These are phyloP conservation scores for Coemansia sp. DNA, from an alignment of 192 early-diverging fungal genomes.

Conservation along the genomic window DNA sequence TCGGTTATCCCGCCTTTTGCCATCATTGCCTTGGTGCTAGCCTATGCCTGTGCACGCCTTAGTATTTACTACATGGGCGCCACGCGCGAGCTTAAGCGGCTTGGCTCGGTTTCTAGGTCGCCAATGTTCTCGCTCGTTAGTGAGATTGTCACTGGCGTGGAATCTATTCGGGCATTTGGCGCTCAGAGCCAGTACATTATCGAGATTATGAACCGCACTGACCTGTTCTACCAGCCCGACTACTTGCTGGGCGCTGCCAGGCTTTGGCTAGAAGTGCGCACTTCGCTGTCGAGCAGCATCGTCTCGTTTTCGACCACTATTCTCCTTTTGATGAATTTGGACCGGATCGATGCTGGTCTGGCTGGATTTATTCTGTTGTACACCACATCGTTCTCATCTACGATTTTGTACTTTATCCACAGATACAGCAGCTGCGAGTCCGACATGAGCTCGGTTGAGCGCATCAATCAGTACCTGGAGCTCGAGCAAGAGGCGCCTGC, in stretches of 20 bases:
- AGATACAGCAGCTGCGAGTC: slow-evolving; percentile 76
- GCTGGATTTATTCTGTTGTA: slow-evolving; percentile 84
- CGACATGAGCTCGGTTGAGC: slow-evolving; percentile 81
- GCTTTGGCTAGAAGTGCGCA: slow-evolving; percentile 78
- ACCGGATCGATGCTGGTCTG: slow-evolving; percentile 68
- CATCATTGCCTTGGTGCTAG: slow-evolving; percentile 61
- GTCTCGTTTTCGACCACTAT: slow-evolving; percentile 67
- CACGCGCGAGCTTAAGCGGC: slow-evolving; percentile 80
- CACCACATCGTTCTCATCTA: slow-evolving; percentile 76
- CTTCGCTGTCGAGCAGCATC: slow-evolving; percentile 67
- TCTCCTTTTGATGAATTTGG: slow-evolving; percentile 56
- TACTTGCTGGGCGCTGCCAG: slow-evolving; percentile 77
- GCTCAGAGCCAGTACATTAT: slow-evolving; percentile 50
- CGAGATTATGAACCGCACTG: slow-evolving; percentile 53
- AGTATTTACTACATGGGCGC: slow-evolving; percentile 65
- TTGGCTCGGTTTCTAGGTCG: slow-evolving; percentile 67
- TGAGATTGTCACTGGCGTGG: slow-evolving; percentile 67
- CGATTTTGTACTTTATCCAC: slow-evolving; percentile 78
- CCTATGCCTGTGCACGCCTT: slow-evolving; percentile 60
- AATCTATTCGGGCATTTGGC: slow-evolving; percentile 77
- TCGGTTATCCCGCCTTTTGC: slow-evolving; percentile 69
- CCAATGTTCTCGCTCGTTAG: slow-evolving; percentile 74
- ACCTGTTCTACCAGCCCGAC: slow-evolving; percentile 77
- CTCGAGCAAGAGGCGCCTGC: slow-evolving; percentile 77
- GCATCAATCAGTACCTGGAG: slow-evolving; percentile 75